Conservation (phyloP, 768 basidiomycete species). For the Holtermanniella nyarrowii region DNA sequence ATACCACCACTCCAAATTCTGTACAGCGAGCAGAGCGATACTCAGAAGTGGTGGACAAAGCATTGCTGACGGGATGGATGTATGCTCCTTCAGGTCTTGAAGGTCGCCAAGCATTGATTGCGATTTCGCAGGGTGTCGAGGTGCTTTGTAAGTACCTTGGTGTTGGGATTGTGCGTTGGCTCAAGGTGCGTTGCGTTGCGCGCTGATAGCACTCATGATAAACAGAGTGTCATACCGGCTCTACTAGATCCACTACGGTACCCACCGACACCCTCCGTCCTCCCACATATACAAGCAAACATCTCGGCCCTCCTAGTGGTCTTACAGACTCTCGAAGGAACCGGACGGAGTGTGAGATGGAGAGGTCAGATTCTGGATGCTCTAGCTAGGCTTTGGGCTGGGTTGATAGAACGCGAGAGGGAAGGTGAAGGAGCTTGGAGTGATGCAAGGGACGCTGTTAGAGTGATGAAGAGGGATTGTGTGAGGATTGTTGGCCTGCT, state of each 20-base stretch:
- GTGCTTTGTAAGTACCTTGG: constrained; percentile 23
- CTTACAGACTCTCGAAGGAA: constrained; percentile 10
- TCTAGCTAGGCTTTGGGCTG: constrained; percentile 15
- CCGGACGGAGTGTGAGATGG: constrained; percentile 30
- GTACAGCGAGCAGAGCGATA: constrained; percentile 15
- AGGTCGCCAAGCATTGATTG: constrained; percentile 17
- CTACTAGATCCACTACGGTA: constrained; percentile 29
- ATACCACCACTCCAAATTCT: constrained; percentile 4
- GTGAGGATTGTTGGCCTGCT: constrained; percentile 2
- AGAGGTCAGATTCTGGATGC: constrained; percentile 36
- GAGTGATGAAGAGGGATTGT: no score
- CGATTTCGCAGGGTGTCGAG: constrained; percentile 25
- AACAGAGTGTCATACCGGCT: constrained; percentile 33
- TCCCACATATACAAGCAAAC: constrained; percentile 26
- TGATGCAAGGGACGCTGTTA: no score
- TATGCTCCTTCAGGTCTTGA: constrained; percentile 31
- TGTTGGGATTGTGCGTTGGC: constrained; percentile 31
- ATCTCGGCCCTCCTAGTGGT: constrained; percentile 24
- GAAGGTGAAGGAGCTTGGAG: background rate
- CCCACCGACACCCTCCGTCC: constrained; percentile 17
- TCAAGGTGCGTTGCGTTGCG: constrained; percentile 25
- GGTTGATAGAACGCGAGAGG: constrained; percentile 12
- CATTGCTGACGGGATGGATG: constrained; percentile 32
- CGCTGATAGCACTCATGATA: background rate
- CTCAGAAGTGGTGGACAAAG: constrained; percentile 32